Base-by-base conservation (phyloP, 805 yeast species). In the Wickerhamiella brachini region DNA sequence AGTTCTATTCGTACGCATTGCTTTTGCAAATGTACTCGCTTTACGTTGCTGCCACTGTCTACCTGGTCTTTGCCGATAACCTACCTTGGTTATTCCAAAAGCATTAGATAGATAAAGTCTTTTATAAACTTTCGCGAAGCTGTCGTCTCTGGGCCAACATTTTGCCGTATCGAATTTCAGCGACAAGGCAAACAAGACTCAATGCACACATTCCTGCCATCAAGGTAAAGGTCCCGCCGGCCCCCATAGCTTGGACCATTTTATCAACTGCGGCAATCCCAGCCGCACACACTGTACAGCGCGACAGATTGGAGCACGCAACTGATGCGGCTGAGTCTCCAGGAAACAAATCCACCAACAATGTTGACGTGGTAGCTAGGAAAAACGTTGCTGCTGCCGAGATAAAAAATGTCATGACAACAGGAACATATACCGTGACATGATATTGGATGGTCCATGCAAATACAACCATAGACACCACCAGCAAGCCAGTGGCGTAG, bases 181-280 rank as follows among this genome's bases (percentile, higher is more conserved):
- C 13, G 51, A 52, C 50, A 3, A 56, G 18, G 26, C 57, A 53
- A 12, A 44, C 29, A 18, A 51, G 21, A 21, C 61, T 53, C 9
- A 56, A 37, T 2, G 48, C 49, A 39, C 71, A 59, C 5, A 66
- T 48, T 7, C 65, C 80, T 2, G 81, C 79, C 72, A 85, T 65
- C n/a, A 87, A 70, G 0, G 94, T 80, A 59, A 80, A 86, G 0
- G 85, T 76, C 17, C 95, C 93, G 1, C 95, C 95, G 10, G 76
- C 65, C 0, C 77, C 77, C 77, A 88, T 70, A 0, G 68, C 54
- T 0, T 51, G 50, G 15, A 72, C 69, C 89, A 87, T 83, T 47
- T 67, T 71, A 18, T 78, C 74, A 20, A 85, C 68, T 2, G 79
- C 80, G 0, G 85, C 93, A 21, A 83, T 72, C 44, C 83, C 79